Base-by-base conservation (phyloP, 176 grass and related monocot species). In the Dendrocalamus sinicus region DNA sequence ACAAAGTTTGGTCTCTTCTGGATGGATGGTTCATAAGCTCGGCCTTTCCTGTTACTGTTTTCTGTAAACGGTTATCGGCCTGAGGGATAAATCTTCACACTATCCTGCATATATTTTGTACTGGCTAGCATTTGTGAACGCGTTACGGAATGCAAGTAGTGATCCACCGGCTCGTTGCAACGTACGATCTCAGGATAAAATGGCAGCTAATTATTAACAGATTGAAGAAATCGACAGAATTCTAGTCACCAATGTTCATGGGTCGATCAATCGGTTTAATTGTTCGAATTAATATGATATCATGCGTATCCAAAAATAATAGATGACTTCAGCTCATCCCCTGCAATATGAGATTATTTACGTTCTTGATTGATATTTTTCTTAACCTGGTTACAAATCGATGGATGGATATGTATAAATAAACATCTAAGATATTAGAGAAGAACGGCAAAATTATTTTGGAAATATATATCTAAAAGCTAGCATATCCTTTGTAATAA, bases 321-420 rank as follows among this genome's bases (percentile, higher is more conserved):
- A 63, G 22, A 28, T 47, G 28, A 17, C 10, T 78, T 46, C 59
- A 79, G 14, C 60, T 64, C 9, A 30, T 47, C 23, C 12, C 39
- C 40, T 30, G 58, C 76, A 47, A 28, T 51, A 73, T 16, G 41
- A 45, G 5, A 46, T 61, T 23, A 26, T 78, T 46, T 78, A 26
- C 76, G n/a, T 46, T 63, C n/a, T 15, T 61, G 37, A 61, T 45
- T 6, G 8, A 17, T 47, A 9, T 16, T 19, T 46, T 78, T 78
- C 40, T 64, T 63, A 78, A 78, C 41, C 23, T 78, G 15, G 58
- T 44, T 63, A 78, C 41, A 63, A 78, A 78, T 64, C 9, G 12
- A 62, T 63, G 46, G 46, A 73, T 51, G 7, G 9, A 28, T 13
- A 48, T 20, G 11, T 15, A 48, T 72, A 45, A 72, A 48, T 23